Percentiles rank a stretch among this genome's conserved stretches.
Conservation (phyloP, 495 filamentous ascomycete genomes). For the Cercophora samala region DNA sequence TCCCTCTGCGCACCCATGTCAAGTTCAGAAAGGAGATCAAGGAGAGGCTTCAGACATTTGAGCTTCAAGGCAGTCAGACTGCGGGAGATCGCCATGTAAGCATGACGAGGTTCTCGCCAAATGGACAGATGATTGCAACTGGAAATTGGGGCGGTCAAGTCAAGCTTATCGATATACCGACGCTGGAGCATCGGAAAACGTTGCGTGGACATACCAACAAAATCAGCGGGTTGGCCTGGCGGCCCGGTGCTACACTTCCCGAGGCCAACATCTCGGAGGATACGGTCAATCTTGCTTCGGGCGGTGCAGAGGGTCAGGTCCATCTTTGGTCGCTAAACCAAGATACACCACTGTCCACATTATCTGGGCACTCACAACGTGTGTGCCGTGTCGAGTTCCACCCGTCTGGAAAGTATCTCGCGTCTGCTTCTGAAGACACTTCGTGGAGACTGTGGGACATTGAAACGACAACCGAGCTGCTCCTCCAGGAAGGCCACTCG, state of each 20-base stretch:
- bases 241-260: conserved; percentile 74
- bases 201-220: conserved; percentile 81
- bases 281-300: conserved; percentile 81
- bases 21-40: conserved; percentile 87
- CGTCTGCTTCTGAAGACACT: conserved; percentile 91
- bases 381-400: conserved; percentile 94
- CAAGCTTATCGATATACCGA: conserved; percentile 77
- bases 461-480: conserved; percentile 73
- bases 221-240: conserved; percentile 88
- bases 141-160: conserved; percentile 91
- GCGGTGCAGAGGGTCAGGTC: conserved; percentile 84
- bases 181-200: conserved; percentile 68
- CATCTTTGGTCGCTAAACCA: conserved; percentile 86
- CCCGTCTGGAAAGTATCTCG: conserved; percentile 83
- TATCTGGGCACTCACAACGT: conserved; percentile 80
- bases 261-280: conserved; percentile 64
- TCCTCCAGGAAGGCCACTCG: conserved; percentile 92
- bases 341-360: conserved; percentile 76
- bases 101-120: conserved; percentile 86
- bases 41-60: conserved; percentile 74
- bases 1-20: conserved; percentile 81
- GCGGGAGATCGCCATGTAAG: conserved; percentile 86
- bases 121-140: conserved; percentile 76
- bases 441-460: conserved; percentile 98
- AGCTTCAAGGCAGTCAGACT: conserved; percentile 88